These are phyloP conservation scores for Microcos paniculata DNA, from an alignment of 345 rosid genomes.

Conservation along the genomic window DNA sequence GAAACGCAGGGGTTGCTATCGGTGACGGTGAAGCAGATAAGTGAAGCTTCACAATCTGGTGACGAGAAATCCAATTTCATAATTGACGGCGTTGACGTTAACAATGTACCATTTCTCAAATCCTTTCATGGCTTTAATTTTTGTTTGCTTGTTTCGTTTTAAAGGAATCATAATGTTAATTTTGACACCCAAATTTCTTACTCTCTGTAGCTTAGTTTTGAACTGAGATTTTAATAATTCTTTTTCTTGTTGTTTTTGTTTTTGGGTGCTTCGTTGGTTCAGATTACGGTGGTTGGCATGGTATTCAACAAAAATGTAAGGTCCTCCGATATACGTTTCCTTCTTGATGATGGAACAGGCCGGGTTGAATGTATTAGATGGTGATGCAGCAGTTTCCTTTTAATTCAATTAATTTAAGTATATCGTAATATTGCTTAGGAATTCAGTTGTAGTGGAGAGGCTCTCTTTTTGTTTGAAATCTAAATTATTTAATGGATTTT, in stretches of 20 bases:
- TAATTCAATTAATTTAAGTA: not conserved
- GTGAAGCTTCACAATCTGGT: slow-evolving; percentile 68
- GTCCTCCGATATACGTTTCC: slow-evolving; percentile 64
- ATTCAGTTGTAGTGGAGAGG: not conserved
- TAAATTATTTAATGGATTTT: not conserved
- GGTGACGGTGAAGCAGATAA: slow-evolving; percentile 82
- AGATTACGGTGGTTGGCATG: slow-evolving; percentile 83
- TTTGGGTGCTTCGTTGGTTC: slow-evolving; percentile 1
- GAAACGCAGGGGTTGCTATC: slow-evolving; percentile 71
- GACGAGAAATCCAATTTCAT: slow-evolving; percentile 71
- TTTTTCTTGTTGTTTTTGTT: not conserved
- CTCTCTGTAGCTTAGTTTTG: not conserved
- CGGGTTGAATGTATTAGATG: slow-evolving; percentile 75
- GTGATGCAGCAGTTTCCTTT: slow-evolving; percentile 29
- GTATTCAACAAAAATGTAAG: slow-evolving; percentile 56
- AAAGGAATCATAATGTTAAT: not conserved
- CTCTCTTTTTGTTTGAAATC: not conserved
- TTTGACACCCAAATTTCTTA: not conserved
- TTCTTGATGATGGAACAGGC: slow-evolving; percentile 90
- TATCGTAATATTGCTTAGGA: not conserved
- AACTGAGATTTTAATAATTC: not conserved
- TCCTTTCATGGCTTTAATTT: not conserved
- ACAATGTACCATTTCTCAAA: slow-evolving; percentile 38
- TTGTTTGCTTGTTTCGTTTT: not conserved
- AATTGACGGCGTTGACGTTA: slow-evolving; percentile 63